phyloP scores from a whole-genome alignment of 371 early-diverging fungal species.

The Lichtheimia corymbifera region DNA sequence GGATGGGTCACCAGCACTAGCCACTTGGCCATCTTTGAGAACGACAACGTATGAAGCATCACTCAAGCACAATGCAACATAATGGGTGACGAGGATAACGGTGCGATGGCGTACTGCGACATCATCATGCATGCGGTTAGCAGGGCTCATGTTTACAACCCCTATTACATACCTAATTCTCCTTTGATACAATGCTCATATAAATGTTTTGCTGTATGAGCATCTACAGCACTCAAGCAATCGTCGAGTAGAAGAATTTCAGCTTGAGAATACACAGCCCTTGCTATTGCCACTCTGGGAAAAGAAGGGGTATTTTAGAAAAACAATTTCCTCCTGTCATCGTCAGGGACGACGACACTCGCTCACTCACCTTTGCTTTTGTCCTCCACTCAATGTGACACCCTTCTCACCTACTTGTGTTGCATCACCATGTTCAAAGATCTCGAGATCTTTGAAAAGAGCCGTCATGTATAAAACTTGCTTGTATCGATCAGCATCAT shows the following conservation, averaged over 20 bases:
- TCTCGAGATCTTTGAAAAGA: constrained; percentile 78
- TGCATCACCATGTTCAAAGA: constrained; percentile 77
- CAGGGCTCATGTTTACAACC: not conserved
- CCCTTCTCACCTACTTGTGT: constrained; percentile 92
- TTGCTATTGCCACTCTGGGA: constrained; percentile 64
- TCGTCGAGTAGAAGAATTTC: constrained; percentile 75
- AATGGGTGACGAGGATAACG: constrained; percentile 84
- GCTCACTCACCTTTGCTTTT: constrained; percentile 66
- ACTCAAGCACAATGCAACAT: constrained; percentile 72
- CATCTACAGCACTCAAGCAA: constrained; percentile 81
- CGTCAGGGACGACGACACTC: not conserved
- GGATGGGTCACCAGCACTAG: constrained; percentile 53
- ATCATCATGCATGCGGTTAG: not conserved
- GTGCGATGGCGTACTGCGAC: constrained; percentile 69
- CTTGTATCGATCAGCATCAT: constrained; percentile 62
- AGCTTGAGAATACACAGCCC: constrained; percentile 76
- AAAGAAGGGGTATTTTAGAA: not conserved
- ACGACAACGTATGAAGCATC: constrained; percentile 71
- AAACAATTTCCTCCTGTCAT: not conserved
- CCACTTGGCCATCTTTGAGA: constrained; percentile 66
- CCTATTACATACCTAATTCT: constrained; percentile 24
- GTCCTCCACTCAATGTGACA: constrained; percentile 86
- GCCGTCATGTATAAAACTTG: constrained; percentile 70
- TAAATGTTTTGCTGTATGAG: constrained; percentile 84
- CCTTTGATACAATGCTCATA: constrained; percentile 68